Base-by-base conservation (phyloP, 2,329 filamentous ascomycete genomes). In the Immersiporthe knoxdaviesiana region DNA sequence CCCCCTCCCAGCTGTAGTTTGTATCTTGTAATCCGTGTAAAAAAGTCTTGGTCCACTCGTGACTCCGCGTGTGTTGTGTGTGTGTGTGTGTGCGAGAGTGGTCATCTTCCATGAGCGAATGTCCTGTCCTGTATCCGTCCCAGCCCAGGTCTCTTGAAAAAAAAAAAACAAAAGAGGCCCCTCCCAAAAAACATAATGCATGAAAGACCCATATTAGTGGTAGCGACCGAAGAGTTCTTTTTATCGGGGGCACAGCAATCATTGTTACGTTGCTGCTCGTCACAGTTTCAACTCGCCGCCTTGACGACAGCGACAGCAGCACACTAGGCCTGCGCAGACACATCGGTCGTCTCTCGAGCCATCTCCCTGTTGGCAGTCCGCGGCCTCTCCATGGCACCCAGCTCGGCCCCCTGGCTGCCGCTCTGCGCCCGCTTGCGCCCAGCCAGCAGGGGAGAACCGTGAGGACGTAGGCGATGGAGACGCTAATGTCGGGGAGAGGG, bases 351-450 rank as follows among this genome's bases (percentile, higher is more conserved):
- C 39, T 72, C 66, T 6, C 63, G 59, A n/a, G 61, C 62, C 18
- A 41, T 39, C 24, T 71, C 70, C 32, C 24, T 68, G 61, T 32
- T 63, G 4, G 78, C 74, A n/a, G 75, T 73, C 59, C 70, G 72
- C 35, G 78, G 75, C 50, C 78, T 77, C 41, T 87, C 83, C 75
- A 95, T 91, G 56, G 83, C 84, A 59, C 89, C 87, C 67, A 97
- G 79, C 79, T 97, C 91, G 71, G 91, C 84, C 39, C 90, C 90
- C 74, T 89, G 89, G 14, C 90, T 90, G 74, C 90, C 90, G 74
- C 87, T 90, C 75, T 90, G 89, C 3, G 86, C 91, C 74, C 91
- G 83, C 83, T 93, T 94, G 74, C 92, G 85, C 21, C 91, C 90
- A 3, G 88, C 87, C 21, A 72, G 63, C 67, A 92, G 85, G 74